A percentile compares a stretch with the other conserved stretches of the same genome.
These are phyloP conservation scores for Peterozyma xylosa DNA, from an alignment of 805 yeast genomes.

Conservation along the genomic window DNA sequence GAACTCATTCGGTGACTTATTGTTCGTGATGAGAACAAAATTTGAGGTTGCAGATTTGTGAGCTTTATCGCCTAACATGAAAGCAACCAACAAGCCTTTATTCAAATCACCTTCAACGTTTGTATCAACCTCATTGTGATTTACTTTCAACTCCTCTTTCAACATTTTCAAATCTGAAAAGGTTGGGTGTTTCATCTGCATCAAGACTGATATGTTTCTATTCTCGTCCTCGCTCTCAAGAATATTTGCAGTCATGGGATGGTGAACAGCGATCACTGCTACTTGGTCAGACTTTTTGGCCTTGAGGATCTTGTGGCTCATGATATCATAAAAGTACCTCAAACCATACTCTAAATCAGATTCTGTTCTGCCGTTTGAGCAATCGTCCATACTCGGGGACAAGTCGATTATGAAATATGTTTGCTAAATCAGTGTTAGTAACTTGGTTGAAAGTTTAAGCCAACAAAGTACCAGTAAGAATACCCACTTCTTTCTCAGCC, in stretches of 20 bases:
- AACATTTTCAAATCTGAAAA: conserved; percentile 12
- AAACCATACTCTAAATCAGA: conserved; percentile 31
- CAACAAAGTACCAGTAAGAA: neutral
- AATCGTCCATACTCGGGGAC: conserved; percentile 33
- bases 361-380: conserved; percentile 31
- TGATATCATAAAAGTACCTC: conserved; percentile 32
- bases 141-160: conserved; percentile 9
- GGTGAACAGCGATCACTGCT: conserved; percentile 17
- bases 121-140: conserved; percentile 9
- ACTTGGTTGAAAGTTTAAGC: neutral
- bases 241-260: conserved; percentile 17
- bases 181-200: conserved; percentile 9
- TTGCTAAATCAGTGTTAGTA: conserved; percentile 7
- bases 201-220: conserved; percentile 15
- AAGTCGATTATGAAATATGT: conserved; percentile 40
- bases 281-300: conserved; percentile 19
- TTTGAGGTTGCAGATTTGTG: conserved; percentile 5
- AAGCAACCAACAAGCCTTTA: conserved; percentile 17
- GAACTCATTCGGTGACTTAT: conserved; percentile 9
- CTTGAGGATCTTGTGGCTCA: conserved; percentile 20
- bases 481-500: neutral
- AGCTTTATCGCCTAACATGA: conserved; percentile 13
- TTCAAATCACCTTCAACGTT: conserved; percentile 20
- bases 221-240: conserved; percentile 13
- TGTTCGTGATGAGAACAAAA: conserved; percentile 5